Evolutionary conservation across 495 filamentous ascomycete species (phyloP).

Genomic region (Penicillium canescens): DNA sequence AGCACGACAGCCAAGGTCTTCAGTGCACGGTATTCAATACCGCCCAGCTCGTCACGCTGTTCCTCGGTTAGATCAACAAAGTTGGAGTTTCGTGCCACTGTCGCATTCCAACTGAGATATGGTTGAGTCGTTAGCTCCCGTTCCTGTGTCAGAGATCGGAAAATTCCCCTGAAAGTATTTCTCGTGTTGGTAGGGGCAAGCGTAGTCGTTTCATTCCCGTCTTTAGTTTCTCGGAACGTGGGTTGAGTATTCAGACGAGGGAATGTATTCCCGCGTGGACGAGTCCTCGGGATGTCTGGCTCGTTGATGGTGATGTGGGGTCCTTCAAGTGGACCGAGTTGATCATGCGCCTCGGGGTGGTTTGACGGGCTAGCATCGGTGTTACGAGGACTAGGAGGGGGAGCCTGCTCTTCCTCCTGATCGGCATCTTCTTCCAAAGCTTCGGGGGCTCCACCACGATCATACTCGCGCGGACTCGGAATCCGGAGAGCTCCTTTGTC

Average conservation of each 20-base stretch:
- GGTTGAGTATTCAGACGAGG: slow-evolving; percentile 41
- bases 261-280: slow-evolving; percentile 38
- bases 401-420: slow-evolving; percentile 19
- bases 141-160: slow-evolving; percentile 44
- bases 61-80: slow-evolving; percentile 87
- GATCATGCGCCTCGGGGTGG: slow-evolving; percentile 22
- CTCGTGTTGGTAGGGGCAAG: slow-evolving; percentile 25
- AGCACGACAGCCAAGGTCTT: slow-evolving; percentile 82
- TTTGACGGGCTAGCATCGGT: background rate
- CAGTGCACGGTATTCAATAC: slow-evolving; percentile 89
- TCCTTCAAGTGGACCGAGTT: slow-evolving; percentile 35
- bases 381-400: slow-evolving; percentile 10
- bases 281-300: slow-evolving; percentile 44
- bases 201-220: slow-evolving; percentile 11
- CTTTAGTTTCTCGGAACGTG: slow-evolving; percentile 34
- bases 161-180: slow-evolving; percentile 36
- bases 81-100: slow-evolving; percentile 85
- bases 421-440: slow-evolving; percentile 55
- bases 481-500: slow-evolving; percentile 76
- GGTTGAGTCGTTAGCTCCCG: slow-evolving; percentile 59
- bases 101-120: slow-evolving; percentile 93
- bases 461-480: slow-evolving; percentile 83
- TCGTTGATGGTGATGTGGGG: slow-evolving; percentile 66
- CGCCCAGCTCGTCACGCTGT: slow-evolving; percentile 89
- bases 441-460: slow-evolving; percentile 71